Base-by-base conservation (phyloP, 352 stramenopile species). In the Phytophthora sp. region DNA sequence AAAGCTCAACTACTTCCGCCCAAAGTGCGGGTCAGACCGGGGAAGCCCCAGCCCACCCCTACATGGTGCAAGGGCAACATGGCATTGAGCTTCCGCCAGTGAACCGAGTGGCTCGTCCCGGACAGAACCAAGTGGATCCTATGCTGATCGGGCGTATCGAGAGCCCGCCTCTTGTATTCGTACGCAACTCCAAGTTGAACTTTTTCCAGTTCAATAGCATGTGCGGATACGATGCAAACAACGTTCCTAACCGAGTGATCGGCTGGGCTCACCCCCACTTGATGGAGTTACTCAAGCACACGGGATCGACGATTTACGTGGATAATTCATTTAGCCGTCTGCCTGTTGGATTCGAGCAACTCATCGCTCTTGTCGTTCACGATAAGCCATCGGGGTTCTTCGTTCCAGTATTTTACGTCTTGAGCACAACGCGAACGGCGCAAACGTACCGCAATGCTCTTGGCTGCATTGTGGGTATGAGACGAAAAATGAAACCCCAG, bases 331-430 rank as follows among this genome's bases (percentile, higher is more conserved):
- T 54, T 30, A 41, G 26, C 10, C 35, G 23, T 12, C 51, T 69
- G 1, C 60, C 60, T 52, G 52, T 32, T n/a, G 53, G 60, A 11
- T 69, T 69, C 24, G 32, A 49, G 15, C 31, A 64, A 44, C 58
- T 42, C 26, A 18, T 63, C 2, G 21, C 43, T 17, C 15, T 55
- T 11, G 23, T 50, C 6, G 42, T 50, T 9, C 21, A 51, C 30
- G 39, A 61, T 24, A 35, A 38, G 15, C 24, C 37, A 7, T 32
- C 50, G n/a, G 43, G 34, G 2, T 49, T 50, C 15, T 61, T 42
- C n/a, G 27, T 61, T 15, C 39, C 52, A 6, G 52, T 61, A 18
- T 52, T 53, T 39, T 61, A 53, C 28, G 38, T 52, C 15, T 13
- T 50, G 26, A 43, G 52, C 52, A 42, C 52, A 10, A 15, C 18